Conservation (phyloP, 805 yeast genomes). For the Saturnispora serradocipensis region DNA sequence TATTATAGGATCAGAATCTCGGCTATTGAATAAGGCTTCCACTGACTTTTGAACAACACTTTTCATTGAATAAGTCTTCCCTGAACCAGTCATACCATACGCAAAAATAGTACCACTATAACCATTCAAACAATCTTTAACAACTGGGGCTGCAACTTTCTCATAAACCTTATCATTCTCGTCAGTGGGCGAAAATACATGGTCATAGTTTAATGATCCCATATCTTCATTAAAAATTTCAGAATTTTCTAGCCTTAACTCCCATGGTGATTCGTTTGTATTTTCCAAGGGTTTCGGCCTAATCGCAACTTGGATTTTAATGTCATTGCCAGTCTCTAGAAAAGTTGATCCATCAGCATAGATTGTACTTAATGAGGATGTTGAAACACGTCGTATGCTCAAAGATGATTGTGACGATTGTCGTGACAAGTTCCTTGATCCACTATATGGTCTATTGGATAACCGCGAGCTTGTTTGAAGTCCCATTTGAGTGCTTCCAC, state of each 20-base stretch:
- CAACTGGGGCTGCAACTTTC: slow-evolving; percentile 43
- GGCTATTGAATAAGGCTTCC: slow-evolving; percentile 39
- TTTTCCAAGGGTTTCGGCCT: slow-evolving; percentile 58
- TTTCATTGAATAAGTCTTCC: slow-evolving; percentile 82
- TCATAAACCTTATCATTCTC: slow-evolving; percentile 56
- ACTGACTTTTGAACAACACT: slow-evolving; percentile 70
- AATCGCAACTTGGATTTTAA: slow-evolving; percentile 55
- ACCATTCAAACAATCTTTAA: slow-evolving; percentile 53
- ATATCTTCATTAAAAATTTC: slow-evolving; percentile 43
- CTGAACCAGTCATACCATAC: slow-evolving; percentile 92
- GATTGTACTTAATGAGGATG: slow-evolving; percentile 9
- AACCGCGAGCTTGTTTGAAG: background rate
- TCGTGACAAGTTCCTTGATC: background rate
- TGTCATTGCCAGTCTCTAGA: background rate
- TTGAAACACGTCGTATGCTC: slow-evolving; percentile 7
- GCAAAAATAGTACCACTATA: slow-evolving; percentile 88
- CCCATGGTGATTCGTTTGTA: slow-evolving; percentile 27
- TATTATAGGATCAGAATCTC: slow-evolving; percentile 23
- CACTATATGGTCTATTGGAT: background rate
- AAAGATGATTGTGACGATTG: slow-evolving; percentile 4
- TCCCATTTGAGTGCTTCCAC: background rate
- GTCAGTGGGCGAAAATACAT: slow-evolving; percentile 54
- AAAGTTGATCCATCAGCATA: slow-evolving; percentile 1
- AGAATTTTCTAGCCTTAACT: slow-evolving; percentile 35
- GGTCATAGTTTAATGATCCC: slow-evolving; percentile 67